Evolutionary conservation across 2,329 filamentous ascomycete species (phyloP), one percentile per base, ranked within the genome.

Genomic region (Sclerotinia subarctica): DNA sequence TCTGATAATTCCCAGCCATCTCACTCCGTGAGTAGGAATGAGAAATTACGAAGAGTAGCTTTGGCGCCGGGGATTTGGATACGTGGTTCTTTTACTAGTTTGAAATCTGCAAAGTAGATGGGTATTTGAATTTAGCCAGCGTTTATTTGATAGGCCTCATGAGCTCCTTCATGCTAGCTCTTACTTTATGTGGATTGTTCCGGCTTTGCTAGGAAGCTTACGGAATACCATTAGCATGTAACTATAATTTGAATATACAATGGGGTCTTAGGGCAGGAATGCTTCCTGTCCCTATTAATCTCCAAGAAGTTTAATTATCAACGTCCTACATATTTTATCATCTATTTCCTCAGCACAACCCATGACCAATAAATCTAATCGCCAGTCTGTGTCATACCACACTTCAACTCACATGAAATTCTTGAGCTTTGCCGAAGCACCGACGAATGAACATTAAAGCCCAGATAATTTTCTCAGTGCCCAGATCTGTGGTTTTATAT

Each of bases 121-220:
- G 2, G 3, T 29, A 1, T 5, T 42, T 42, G 7, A 6, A 57
- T 0, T 1, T 17, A 42, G 10, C 1, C 1, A 4, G 15, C 13
- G 8, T 15, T 57, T 13, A 2, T 38, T 19, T 2, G 1, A 7
- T 2, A 15, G 32, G 35, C 10, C 7, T 4, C 19, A 0, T n/a
- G 21, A 7, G 7, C 35, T 57, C 3, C 7, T 26, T 42, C 42
- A 38, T 17, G 32, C 1, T 17, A 57, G 32, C 54, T 17, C 32
- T 24, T n/a, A n/a, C 10, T 56, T 57, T 21, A 19, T 38, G 15
- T 42, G 5, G 2, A 19, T 15, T 21, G 29, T 1, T 21, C 4
- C 26, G 8, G 2, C 4, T 6, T 29, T 3, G 1, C 4, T 54
- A 29, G 0, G 17, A 29, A 54, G 8, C 7, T 32, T 13, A 21